phyloP scores from a whole-genome alignment of 495 filamentous ascomycete genomes.

The Massariosphaeria phaeospora region DNA sequence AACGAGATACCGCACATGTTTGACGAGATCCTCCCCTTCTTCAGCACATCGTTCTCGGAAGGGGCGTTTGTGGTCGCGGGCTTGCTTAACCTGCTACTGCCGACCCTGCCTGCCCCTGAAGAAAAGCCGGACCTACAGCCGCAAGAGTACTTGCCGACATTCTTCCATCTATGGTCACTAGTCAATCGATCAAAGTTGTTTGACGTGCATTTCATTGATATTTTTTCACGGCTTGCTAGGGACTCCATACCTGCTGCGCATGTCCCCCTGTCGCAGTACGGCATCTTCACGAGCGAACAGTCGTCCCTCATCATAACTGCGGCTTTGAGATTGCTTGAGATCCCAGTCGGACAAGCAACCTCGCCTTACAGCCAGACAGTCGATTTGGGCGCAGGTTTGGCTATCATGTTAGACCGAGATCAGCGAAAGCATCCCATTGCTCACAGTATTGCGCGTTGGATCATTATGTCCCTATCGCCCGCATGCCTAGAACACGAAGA shows the following conservation, averaged over 20 bases:
- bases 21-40: constrained; percentile 93
- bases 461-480: constrained; percentile 89
- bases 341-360: constrained; percentile 91
- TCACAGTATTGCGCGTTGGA: constrained; percentile 91
- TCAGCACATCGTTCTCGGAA: constrained; percentile 85
- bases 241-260: constrained; percentile 71
- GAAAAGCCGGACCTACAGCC: constrained; percentile 65
- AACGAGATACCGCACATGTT: constrained; percentile 78
- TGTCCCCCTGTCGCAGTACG: constrained; percentile 78
- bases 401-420: constrained; percentile 81
- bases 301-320: constrained; percentile 90
- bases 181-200: constrained; percentile 84
- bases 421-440: constrained; percentile 85
- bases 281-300: constrained; percentile 88
- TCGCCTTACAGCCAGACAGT: constrained; percentile 81
- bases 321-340: constrained; percentile 82
- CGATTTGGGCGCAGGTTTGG: constrained; percentile 77
- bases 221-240: constrained; percentile 77
- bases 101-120: constrained; percentile 71
- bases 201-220: constrained; percentile 82
- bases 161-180: constrained; percentile 95
- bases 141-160: constrained; percentile 77
- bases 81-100: constrained; percentile 77
- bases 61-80: constrained; percentile 84
- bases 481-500: constrained; percentile 69